phyloP scores from a whole-genome alignment of 805 yeast species.

The Kazachstania martiniae region DNA sequence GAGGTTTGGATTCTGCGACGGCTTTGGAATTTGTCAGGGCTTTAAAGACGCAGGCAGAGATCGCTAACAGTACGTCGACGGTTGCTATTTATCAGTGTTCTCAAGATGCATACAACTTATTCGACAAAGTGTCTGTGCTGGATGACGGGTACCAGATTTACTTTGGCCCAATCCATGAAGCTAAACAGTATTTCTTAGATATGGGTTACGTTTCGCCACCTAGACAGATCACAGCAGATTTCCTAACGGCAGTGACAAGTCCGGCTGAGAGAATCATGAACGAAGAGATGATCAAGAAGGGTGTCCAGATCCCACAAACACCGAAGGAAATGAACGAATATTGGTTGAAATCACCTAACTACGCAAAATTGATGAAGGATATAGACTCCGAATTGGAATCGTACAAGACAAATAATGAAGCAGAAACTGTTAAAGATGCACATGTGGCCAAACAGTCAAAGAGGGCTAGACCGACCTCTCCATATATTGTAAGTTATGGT shows the following conservation, averaged over 20 bases:
- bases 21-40: slow-evolving; percentile 67
- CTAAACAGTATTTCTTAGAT: slow-evolving; percentile 45
- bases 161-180: slow-evolving; percentile 48
- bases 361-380: slow-evolving; percentile 30
- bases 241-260: slow-evolving; percentile 58
- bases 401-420: slow-evolving; percentile 18
- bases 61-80: slow-evolving; percentile 43
- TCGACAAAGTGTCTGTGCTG: slow-evolving; percentile 51
- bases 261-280: slow-evolving; percentile 44
- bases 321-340: slow-evolving; percentile 49
- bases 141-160: slow-evolving; percentile 53
- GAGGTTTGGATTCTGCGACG: slow-evolving; percentile 79
- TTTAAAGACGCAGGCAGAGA: slow-evolving; percentile 48
- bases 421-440: slow-evolving; percentile 26
- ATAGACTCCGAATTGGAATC: slow-evolving; percentile 33
- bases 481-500: slow-evolving; percentile 41
- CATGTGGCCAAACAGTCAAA: slow-evolving; percentile 44
- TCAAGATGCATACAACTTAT: slow-evolving; percentile 51
- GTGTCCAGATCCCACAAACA: slow-evolving; percentile 46
- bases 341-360: slow-evolving; percentile 47
- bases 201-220: slow-evolving; percentile 59
- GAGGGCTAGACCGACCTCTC: slow-evolving; percentile 35
- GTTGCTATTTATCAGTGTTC: slow-evolving; percentile 66
- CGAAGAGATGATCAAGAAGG: slow-evolving; percentile 30
- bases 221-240: slow-evolving; percentile 63